A percentile compares a stretch with the other conserved stretches of the same genome.
phyloP scores from a whole-genome alignment of 768 basidiomycete genomes.

The Boletus pseudopeckii region DNA sequence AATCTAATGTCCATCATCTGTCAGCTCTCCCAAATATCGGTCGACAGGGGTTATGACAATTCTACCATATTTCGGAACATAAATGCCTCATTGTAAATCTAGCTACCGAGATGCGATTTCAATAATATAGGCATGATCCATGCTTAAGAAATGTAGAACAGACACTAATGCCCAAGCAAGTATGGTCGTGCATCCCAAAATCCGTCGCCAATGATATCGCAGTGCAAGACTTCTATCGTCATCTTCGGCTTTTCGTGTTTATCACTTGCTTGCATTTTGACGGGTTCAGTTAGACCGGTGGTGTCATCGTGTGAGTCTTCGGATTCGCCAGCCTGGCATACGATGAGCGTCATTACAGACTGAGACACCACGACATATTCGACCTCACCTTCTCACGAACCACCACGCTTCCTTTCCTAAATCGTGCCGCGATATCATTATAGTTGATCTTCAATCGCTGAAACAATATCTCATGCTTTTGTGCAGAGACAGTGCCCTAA shows the following conservation, averaged over 20 bases:
- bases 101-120: background rate
- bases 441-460: conserved; percentile 84
- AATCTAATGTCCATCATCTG: too few species aligned
- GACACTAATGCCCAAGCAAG: conserved; percentile 37
- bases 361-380: background rate
- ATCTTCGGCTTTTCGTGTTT: conserved; percentile 37
- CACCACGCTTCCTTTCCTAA: conserved; percentile 81
- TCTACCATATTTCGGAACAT: too few species aligned
- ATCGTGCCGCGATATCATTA: conserved; percentile 66
- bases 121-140: background rate
- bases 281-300: background rate
- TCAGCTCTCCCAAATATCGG: too few species aligned
- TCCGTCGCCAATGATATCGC: conserved; percentile 76
- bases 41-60: too few species aligned
- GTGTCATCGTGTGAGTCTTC: background rate
- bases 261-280: background rate
- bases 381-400: conserved; percentile 57
- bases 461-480: conserved; percentile 92
- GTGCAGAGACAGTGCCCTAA: conserved; percentile 84
- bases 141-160: too few species aligned
- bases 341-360: background rate
- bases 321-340: conserved; percentile 8
- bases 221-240: conserved; percentile 62
- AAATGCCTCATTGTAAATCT: background rate
- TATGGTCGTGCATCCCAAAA: conserved; percentile 72